These are phyloP conservation scores for Penicillium nucicola DNA, from an alignment of 495 filamentous ascomycete species.

Conservation along the genomic window DNA sequence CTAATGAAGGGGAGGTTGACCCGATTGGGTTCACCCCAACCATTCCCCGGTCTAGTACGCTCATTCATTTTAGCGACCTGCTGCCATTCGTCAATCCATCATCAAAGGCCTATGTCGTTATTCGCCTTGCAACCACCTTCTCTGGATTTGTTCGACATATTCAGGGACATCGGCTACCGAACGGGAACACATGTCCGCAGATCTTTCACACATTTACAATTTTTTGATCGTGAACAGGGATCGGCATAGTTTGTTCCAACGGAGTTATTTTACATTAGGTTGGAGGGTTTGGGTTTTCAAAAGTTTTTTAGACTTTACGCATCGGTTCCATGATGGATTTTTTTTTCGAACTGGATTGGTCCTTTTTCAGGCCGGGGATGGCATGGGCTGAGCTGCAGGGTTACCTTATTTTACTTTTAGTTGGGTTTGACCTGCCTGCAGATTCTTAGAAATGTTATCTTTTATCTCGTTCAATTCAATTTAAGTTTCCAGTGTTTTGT, in stretches of 20 bases:
- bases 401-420: slow-evolving; percentile 12
- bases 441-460: neutral
- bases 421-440: neutral
- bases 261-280: slow-evolving; percentile 16
- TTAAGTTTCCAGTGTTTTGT: neutral
- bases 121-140: slow-evolving; percentile 12
- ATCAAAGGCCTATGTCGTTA: slow-evolving; percentile 2
- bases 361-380: neutral
- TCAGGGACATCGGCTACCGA: neutral
- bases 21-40: slow-evolving; percentile 26
- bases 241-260: slow-evolving; percentile 17
- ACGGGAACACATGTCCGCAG: slow-evolving; percentile 3
- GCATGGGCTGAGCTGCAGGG: neutral
- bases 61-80: slow-evolving; percentile 11
- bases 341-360: slow-evolving; percentile 4
- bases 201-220: slow-evolving; percentile 3
- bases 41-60: slow-evolving; percentile 6
- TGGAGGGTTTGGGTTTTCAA: slow-evolving; percentile 13
- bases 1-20: slow-evolving; percentile 27
- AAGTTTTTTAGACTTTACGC: slow-evolving; percentile 23
- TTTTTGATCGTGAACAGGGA: slow-evolving; percentile 9
- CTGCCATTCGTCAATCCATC: slow-evolving; percentile 5
- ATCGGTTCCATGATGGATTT: slow-evolving; percentile 19
- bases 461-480: neutral
- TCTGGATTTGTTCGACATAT: slow-evolving; percentile 7